Percentiles rank a stretch among this genome's conserved stretches.
These are phyloP conservation scores for Tulasnella calospora DNA, from an alignment of 768 basidiomycete genomes.

Conservation along the genomic window DNA sequence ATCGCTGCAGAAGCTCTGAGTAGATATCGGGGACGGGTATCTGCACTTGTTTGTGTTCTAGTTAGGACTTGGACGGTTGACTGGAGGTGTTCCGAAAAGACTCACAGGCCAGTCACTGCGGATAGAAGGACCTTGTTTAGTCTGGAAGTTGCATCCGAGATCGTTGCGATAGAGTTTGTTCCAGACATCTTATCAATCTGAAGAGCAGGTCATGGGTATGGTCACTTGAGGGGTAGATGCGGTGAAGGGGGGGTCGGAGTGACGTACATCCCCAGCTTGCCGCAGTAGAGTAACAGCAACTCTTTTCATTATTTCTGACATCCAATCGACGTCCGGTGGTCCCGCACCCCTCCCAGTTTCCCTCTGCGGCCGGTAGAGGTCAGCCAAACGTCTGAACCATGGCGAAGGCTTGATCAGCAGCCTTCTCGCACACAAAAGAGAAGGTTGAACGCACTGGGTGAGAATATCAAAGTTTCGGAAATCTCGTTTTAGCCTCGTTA, in stretches of 20 bases:
- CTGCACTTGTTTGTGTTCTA: background rate
- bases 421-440: background rate
- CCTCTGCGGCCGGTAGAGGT: background rate
- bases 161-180: background rate
- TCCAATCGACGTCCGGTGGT: background rate
- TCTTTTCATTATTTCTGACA: constrained; percentile 11
- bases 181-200: constrained; percentile 17
- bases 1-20: constrained; percentile 15
- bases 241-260: background rate
- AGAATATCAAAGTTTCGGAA: constrained; percentile 12
- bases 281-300: background rate
- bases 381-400: background rate
- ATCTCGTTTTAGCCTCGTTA: constrained; percentile 7
- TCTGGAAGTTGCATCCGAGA: constrained; percentile 16
- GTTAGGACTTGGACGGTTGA: background rate
- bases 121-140: constrained; percentile 18
- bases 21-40: background rate
- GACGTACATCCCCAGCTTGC: constrained; percentile 14
- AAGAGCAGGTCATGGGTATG: background rate
- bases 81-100: background rate
- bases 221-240: background rate
- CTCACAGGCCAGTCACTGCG: background rate
- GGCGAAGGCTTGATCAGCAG: background rate
- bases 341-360: background rate
- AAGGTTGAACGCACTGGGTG: background rate